Percentiles rank a stretch among this genome's conserved stretches.
Evolutionary conservation across 305 asterid species (phyloP).

Genomic region (Fraxinus greggii): DNA sequence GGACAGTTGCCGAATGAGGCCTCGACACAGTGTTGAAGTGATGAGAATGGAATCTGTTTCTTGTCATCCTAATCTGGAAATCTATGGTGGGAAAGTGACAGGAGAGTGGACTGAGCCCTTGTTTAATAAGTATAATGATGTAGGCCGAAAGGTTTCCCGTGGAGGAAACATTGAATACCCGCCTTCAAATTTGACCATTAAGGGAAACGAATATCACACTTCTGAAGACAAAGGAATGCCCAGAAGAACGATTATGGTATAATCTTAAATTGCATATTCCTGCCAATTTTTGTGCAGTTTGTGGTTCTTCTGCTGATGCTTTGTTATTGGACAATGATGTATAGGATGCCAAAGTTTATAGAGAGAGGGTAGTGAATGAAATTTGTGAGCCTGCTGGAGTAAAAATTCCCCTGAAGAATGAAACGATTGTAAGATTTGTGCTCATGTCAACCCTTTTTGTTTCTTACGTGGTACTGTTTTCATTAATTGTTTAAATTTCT

Average conservation of each 20-base stretch:
- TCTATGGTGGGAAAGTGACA: constrained; percentile 40
- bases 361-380: constrained; percentile 39
- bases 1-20: constrained; percentile 34
- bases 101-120: constrained; percentile 34
- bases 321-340: constrained; percentile 18
- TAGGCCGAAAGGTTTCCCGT: constrained; percentile 29
- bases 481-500: constrained; percentile 3
- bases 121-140: constrained; percentile 31
- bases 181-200: constrained; percentile 25
- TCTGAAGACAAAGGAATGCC: constrained; percentile 35
- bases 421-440: constrained; percentile 38
- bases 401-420: constrained; percentile 40
- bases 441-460: neutral
- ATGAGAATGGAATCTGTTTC: constrained; percentile 36
- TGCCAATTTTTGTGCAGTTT: neutral
- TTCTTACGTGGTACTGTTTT: neutral
- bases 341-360: constrained; percentile 42
- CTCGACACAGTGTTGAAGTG: constrained; percentile 42
- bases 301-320: constrained; percentile 22
- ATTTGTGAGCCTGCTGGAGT: constrained; percentile 30
- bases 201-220: constrained; percentile 28
- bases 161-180: constrained; percentile 36
- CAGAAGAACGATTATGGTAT: constrained; percentile 47
- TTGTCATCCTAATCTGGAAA: constrained; percentile 33
- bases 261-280: constrained; percentile 10